Evolutionary conservation across 495 filamentous ascomycete species (phyloP).

Genomic region (Annulohypoxylon nitens): DNA sequence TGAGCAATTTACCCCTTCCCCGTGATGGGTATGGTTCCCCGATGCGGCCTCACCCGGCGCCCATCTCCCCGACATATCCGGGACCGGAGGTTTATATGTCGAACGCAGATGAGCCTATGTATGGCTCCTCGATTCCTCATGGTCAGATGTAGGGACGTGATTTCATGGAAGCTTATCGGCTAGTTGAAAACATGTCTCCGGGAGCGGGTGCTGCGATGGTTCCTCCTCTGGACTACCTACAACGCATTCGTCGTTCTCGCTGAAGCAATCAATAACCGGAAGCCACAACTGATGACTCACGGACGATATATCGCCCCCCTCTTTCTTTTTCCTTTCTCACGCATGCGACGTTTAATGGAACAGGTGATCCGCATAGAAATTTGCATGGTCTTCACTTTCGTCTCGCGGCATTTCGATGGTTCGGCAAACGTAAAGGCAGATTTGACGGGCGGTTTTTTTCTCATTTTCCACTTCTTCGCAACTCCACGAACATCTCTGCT

Average conservation of each 20-base stretch:
- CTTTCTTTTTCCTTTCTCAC: conserved; percentile 17
- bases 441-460: conserved; percentile 23
- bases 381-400: conserved; percentile 35
- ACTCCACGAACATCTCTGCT: conserved; percentile 31
- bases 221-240: background rate
- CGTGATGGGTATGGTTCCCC: conserved; percentile 21
- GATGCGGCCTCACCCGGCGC: conserved; percentile 28
- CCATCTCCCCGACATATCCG: conserved; percentile 37
- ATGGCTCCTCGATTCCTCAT: conserved; percentile 39
- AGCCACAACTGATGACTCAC: background rate
- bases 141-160: conserved; percentile 44
- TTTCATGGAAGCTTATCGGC: conserved; percentile 19
- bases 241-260: background rate
- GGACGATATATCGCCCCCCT: background rate
- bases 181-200: background rate
- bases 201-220: background rate
- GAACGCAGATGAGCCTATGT: conserved; percentile 26
- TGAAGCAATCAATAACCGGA: background rate
- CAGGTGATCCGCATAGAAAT: conserved; percentile 44
- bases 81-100: conserved; percentile 41
- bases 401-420: conserved; percentile 40
- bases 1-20: background rate
- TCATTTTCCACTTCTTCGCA: conserved; percentile 29
- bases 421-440: conserved; percentile 34
- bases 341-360: conserved; percentile 42